Evolutionary conservation across 163 green algal species (phyloP).

Genomic region (Chlamydomonas reinhardtii): DNA sequence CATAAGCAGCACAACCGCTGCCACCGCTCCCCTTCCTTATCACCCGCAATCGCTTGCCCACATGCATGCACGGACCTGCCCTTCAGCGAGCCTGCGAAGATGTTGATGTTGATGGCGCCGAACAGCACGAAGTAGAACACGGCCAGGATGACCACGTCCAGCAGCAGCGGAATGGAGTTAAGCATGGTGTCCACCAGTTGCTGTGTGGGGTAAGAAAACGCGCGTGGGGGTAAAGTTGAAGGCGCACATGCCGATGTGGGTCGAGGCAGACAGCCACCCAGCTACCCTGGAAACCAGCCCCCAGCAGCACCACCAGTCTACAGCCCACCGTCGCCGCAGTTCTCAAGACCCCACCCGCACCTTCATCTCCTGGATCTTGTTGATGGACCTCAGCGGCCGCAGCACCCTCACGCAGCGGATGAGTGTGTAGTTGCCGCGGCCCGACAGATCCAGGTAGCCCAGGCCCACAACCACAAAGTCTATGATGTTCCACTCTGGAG

Average conservation of each 20-base stretch:
- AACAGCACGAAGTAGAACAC: not conserved
- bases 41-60: too few relatives aligned
- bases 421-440: slow-evolving; percentile 62
- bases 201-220: not conserved
- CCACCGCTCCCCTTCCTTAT: too few relatives aligned
- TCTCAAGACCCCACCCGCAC: slow-evolving; percentile 7
- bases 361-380: slow-evolving; percentile 62
- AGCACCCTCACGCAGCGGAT: slow-evolving; percentile 70
- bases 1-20: too few relatives aligned
- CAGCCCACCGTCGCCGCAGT: not conserved
- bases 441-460: slow-evolving; percentile 60
- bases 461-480: slow-evolving; percentile 71
- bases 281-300: too few relatives aligned
- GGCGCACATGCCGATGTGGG: too few relatives aligned
- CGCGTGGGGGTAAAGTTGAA: not conserved
- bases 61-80: not conserved
- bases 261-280: too few relatives aligned
- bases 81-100: not conserved
- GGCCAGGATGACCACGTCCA: not conserved
- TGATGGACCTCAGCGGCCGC: slow-evolving; percentile 71
- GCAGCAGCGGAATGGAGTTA: not conserved
- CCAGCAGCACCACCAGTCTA: too few relatives aligned
- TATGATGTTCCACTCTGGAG: slow-evolving; percentile 69
- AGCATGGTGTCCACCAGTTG: not conserved
- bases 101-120: slow-evolving; percentile 1